A percentile compares a stretch with the other conserved stretches of the same genome.
These are phyloP conservation scores for Talaromyces sp. DNA, from an alignment of 2,329 filamentous ascomycete species.

Conservation along the genomic window DNA sequence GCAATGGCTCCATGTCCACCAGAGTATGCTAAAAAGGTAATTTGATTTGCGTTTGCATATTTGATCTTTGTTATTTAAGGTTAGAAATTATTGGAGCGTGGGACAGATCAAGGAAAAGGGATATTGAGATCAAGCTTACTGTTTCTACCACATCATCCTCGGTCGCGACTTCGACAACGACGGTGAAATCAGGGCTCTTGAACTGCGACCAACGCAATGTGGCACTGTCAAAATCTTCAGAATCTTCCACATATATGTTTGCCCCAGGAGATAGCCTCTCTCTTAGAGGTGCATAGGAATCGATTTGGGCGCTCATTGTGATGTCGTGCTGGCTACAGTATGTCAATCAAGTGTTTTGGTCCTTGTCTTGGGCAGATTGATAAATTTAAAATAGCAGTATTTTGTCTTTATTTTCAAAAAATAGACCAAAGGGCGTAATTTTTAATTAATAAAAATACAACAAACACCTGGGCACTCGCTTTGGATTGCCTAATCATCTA, in stretches of 20 bases:
- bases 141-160: conserved; percentile 11
- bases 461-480: too few species aligned
- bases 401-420: neutral
- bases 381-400: too few species aligned
- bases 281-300: neutral
- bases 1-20: neutral
- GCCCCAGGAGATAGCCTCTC: conserved; percentile 4
- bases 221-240: neutral
- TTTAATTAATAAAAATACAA: too few species aligned
- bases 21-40: neutral
- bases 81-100: neutral
- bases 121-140: neutral
- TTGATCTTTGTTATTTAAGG: neutral
- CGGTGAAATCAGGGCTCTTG: neutral
- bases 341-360: neutral
- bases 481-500: too few species aligned
- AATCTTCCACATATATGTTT: neutral
- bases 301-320: conserved; percentile 22
- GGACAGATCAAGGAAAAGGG: neutral
- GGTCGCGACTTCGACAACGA: conserved; percentile 7
- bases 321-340: neutral
- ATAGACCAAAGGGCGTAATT: too few species aligned
- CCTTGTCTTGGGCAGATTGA: too few species aligned
- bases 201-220: conserved; percentile 5
- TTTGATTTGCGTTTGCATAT: neutral